Evolutionary conservation across 2,329 filamentous ascomycete genomes (phyloP), one percentile per base, ranked within the genome.

Genomic region (Xylaria sp.): DNA sequence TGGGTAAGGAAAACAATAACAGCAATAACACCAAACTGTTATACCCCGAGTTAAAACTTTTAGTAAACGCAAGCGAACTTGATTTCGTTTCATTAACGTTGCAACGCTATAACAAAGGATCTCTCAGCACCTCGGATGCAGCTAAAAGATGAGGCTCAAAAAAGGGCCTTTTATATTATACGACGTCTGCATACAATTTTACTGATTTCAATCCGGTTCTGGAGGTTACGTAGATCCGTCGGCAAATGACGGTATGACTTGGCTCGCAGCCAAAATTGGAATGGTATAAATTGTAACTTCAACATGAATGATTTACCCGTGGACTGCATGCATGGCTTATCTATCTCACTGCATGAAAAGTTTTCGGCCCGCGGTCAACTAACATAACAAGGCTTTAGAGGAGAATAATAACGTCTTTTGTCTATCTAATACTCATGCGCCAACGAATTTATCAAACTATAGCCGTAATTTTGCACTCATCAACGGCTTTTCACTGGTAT

Each of bases 271-370:
- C 25, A 25, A 8, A 15, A 15, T 8, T 18, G 28, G 25, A 54
- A 32, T 25, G 28, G 18, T n/a, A 34, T 25, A 39, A 18, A 63
- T 48, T 34, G 13, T 56, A 23, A 28, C 41, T 23, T 44, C 15
- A 32, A n/a, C 20, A 28, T 9, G 10, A 44, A 46, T 25, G 32
- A 57, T 57, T 20, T 23, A 52, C 15, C 3, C 1, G 52, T 56
- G 34, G 32, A 23, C 46, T 48, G 2, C 6, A 52, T 63, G 52
- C 52, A 54, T 12, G 34, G 52, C 65, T 67, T 67, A 63, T 54
- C 32, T 41, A 39, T 57, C 65, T 63, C 25, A 67, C 65, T 58
- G 59, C 65, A 67, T 67, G 59, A 63, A 67, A 50, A 62, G 23
- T 41, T 56, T 66, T 61, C 25, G n/a, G 13, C 28, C 9, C n/a